Conservation (phyloP, 2,329 filamentous ascomycete genomes). For the Cryphonectria radicalis region DNA sequence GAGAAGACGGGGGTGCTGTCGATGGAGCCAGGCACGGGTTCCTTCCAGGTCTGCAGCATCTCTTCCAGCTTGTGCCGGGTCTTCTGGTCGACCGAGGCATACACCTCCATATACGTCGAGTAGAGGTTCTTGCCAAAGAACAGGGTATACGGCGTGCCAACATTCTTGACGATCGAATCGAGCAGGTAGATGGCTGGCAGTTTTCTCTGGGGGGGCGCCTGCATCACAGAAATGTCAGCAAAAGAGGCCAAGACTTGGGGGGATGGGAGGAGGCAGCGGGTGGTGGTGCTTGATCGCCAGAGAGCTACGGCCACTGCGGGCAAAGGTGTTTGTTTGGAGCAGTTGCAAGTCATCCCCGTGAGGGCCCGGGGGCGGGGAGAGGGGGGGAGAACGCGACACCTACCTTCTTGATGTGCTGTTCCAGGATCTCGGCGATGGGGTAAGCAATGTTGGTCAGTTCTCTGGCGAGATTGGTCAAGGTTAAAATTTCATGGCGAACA, state of each 20-base stretch:
- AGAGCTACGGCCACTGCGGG: conserved; percentile 1
- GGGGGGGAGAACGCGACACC: conserved; percentile 46
- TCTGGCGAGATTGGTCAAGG: conserved; percentile 94
- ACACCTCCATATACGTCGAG: conserved; percentile 95
- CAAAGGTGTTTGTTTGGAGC: neutral
- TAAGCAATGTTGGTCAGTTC: conserved; percentile 96
- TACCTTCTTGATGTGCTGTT: conserved; percentile 95
- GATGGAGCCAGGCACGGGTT: conserved; percentile 90
- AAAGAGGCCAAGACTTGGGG: neutral
- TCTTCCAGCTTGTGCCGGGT: conserved; percentile 93
- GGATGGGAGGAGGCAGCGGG: too few species aligned
- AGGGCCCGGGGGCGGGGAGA: neutral
- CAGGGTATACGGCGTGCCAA: conserved; percentile 94
- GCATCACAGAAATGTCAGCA: conserved; percentile 36
- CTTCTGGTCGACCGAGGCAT: conserved; percentile 81
- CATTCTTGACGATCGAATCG: conserved; percentile 98
- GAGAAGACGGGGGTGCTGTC: conserved; percentile 93
- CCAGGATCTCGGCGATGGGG: conserved; percentile 86
- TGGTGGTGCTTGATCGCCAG: neutral
- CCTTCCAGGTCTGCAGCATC: conserved; percentile 98
- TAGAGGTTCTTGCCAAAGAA: conserved; percentile 93
- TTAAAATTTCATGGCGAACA: conserved; percentile 94
- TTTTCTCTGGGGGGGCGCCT: conserved; percentile 89
- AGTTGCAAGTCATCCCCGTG: conserved; percentile 2
- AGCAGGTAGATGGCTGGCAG: conserved; percentile 95